Base-by-base conservation (phyloP, 1,284 basidiomycete genomes). In the Sporisorium scitamineum region DNA sequence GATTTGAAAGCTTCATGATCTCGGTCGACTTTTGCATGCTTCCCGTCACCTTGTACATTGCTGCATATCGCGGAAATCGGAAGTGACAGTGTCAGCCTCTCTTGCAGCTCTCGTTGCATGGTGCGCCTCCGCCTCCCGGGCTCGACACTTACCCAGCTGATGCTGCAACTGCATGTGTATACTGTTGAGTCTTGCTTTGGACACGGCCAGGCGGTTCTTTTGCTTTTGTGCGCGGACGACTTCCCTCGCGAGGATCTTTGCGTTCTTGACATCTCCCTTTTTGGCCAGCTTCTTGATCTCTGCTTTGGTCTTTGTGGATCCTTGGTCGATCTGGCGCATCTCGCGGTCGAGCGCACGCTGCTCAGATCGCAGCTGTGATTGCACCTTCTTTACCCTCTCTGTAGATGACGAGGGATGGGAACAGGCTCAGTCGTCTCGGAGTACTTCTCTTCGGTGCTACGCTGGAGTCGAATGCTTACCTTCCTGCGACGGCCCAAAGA, bases 1-100 rank as follows among this genome's bases (percentile, higher is more conserved):
- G 88, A 86, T 97, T 99, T 5, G 95, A 96, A 34, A 95, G 89
- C 87, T 94, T 99, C 96, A 99, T 99, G 74, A 99, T 98, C 87
- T 99, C 96, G 1, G 96, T 95, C 11, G 94, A 96, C 87, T 95
- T 98, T 87, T 97, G 95, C 79, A 99, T 88, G 24, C 94, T 91
- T 9, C 97, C 97, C 3, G 97, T 98, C 44, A 99, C 94, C 87
- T 99, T 99, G 80, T 92, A 88, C 92, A 98, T 94, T 0, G 97
- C 97, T 98, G 27, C 24, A 13, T 4, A 16, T 4, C 24, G 20
- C 37, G 0, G 4, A 52, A 1, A n/a, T n/a, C n/a, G n/a, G n/a
- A n/a, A n/a, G n/a, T n/a, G n/a, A 22, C n/a, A 3, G 10, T 26
- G 51, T 52, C 20, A 52, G 51, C 39, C 6, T 16, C 14, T 4